A percentile compares a stretch with the other conserved stretches of the same genome.
These are phyloP conservation scores for Lecanicillium sp. DNA, from an alignment of 2,329 filamentous ascomycete genomes.

Conservation along the genomic window DNA sequence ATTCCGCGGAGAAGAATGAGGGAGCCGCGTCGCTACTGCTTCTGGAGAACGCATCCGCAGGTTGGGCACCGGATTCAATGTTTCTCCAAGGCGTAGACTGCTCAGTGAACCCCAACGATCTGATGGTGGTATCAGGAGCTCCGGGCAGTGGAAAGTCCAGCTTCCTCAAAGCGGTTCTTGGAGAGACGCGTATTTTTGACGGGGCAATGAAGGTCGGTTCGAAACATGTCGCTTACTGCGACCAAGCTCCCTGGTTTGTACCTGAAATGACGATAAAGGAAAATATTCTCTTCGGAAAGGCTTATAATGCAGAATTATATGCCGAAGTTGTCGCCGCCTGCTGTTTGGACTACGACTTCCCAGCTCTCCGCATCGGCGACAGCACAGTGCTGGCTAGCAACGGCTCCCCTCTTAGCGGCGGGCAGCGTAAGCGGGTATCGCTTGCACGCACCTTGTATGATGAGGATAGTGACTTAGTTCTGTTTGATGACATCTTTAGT, in stretches of 20 bases:
- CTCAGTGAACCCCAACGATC: too few species aligned
- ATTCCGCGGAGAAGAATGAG: too few species aligned
- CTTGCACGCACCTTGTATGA: conserved; percentile 1
- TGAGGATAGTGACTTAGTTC: background rate
- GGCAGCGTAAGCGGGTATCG: background rate
- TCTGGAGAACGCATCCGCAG: too few species aligned
- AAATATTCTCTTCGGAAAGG: conserved; percentile 1
- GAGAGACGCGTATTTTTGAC: too few species aligned
- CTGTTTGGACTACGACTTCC: conserved; percentile 1
- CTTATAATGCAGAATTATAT: background rate
- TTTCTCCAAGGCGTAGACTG: too few species aligned
- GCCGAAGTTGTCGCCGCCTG: background rate
- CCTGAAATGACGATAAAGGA: background rate
- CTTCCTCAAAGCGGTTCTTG: too few species aligned
- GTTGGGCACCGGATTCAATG: too few species aligned
- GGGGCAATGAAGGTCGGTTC: too few species aligned
- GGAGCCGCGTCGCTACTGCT: too few species aligned
- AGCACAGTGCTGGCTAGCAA: background rate
- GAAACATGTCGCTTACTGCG: too few species aligned
- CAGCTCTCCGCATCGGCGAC: background rate
- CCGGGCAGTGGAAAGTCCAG: too few species aligned
- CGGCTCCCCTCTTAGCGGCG: conserved; percentile 3
- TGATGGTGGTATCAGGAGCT: too few species aligned
- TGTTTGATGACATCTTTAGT: conserved; percentile 2
- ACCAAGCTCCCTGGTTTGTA: conserved; percentile 1